Percentiles rank a stretch among this genome's conserved stretches.
Conservation (phyloP, 495 filamentous ascomycete species). For the Barbatosphaeria neglecta region DNA sequence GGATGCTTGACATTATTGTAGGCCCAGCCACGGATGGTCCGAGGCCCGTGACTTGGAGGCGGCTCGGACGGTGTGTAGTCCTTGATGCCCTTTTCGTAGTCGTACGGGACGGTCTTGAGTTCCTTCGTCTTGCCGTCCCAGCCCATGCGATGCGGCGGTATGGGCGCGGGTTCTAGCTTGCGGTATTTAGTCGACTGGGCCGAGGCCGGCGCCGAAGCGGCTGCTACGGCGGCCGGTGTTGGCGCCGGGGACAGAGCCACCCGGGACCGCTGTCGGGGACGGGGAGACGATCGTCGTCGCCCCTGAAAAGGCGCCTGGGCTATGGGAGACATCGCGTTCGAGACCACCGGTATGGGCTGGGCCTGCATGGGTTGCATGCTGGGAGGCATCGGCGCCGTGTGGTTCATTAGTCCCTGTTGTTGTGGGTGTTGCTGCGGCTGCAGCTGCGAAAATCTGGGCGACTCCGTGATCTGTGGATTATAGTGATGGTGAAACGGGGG, state of each 20-base stretch:
- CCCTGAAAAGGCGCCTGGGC: no score
- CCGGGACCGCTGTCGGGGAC: not conserved
- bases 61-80: conserved; percentile 32
- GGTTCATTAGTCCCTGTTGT: no score
- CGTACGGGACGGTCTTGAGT: conserved; percentile 34
- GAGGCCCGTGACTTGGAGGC: conserved; percentile 31
- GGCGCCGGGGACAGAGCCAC: not conserved
- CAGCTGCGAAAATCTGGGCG: not conserved
- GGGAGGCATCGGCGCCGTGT: no score
- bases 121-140: conserved; percentile 28
- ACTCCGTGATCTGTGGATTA: not conserved
- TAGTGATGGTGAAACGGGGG: not conserved
- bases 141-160: conserved; percentile 28
- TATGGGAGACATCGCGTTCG: no score
- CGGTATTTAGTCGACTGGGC: conserved; percentile 24
- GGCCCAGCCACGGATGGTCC: conserved; percentile 38
- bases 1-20: conserved; percentile 28
- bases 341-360: no score
- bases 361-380: no score
- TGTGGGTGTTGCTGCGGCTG: not conserved
- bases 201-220: conserved; percentile 13
- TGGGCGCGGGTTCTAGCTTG: conserved; percentile 36
- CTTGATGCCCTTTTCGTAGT: conserved; percentile 35
- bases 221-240: conserved; percentile 8
- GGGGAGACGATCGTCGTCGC: not conserved